A percentile compares a stretch with the other conserved stretches of the same genome.
These are phyloP conservation scores for Colletotrichum viniferum DNA, from an alignment of 2,329 filamentous ascomycete species.

Conservation along the genomic window DNA sequence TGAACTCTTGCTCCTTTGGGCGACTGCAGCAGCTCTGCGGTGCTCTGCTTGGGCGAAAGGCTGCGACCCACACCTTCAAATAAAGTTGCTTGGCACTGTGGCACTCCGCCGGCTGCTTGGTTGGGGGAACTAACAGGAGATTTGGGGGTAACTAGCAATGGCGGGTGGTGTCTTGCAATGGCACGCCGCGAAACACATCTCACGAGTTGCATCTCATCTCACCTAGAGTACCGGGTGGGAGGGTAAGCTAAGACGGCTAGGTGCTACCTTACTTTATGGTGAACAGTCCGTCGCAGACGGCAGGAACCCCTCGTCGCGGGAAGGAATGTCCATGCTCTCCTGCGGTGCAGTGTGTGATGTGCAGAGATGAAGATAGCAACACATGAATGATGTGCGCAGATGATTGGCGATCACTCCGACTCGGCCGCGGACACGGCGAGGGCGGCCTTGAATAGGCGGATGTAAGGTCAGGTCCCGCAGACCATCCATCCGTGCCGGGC, in stretches of 20 bases:
- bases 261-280: neutral
- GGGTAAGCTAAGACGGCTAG: neutral
- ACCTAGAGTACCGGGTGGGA: neutral
- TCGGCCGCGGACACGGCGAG: neutral
- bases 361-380: neutral
- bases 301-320: neutral
- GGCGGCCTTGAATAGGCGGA: neutral
- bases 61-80: slow-evolving; percentile 2
- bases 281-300: neutral
- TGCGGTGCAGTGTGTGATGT: neutral
- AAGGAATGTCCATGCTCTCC: neutral
- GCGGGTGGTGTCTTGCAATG: slow-evolving; percentile 15
- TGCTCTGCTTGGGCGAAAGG: neutral
- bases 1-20: neutral
- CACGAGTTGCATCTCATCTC: neutral
- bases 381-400: slow-evolving; percentile 18
- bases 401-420: slow-evolving; percentile 12
- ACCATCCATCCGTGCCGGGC: neutral
- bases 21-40: neutral
- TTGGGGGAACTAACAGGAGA: neutral
- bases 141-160: neutral
- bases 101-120: slow-evolving; percentile 8
- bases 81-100: slow-evolving; percentile 21
- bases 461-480: neutral
- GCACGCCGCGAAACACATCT: slow-evolving; percentile 18